Base-by-base conservation (phyloP, 1,139 yeast genomes). In the Debaryomyces nepalensis region DNA sequence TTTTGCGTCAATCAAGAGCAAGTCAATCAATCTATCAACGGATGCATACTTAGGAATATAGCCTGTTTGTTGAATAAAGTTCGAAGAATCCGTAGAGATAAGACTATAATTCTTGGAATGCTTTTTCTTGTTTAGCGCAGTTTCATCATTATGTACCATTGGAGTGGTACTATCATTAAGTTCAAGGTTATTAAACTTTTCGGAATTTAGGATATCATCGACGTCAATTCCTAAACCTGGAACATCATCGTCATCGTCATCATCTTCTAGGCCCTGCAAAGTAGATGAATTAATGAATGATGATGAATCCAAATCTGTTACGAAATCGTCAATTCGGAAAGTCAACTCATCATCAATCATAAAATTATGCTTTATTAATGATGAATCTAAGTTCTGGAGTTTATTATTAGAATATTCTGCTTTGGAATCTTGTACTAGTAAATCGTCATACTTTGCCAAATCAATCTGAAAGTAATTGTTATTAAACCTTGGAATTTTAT, bases 141-240 rank as follows among this genome's bases (percentile, higher is more conserved):
- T 14, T 14, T 29, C 31, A 10, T 32, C 38, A 31, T 37, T 40
- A 10, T 26, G 39, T 11, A 42, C 47, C 21, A 49, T 45, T 5
- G 29, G 24, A 5, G 35, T 46, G 26, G 52, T 46, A 4, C 22
- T 27, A 16, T 35, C 37, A 4, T 59, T 52, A 11, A 67, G 52
- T 7, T 66, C 55, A 42, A 70, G 61, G 41, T 66, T 65, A 39
- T 63, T 67, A 52, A 70, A 71, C 50, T 68, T 71, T 8, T 70
- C 77, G 0, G 73, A 65, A 43, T 69, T 72, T 45, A 72, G 59
- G 39, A 73, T 68, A 43, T 66, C 75, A 50, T 73, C 79, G 7
- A 72, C 77, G 50, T 73, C 77, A 39, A 73, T 72, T 4, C 77
- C 78, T 33, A 70, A 55, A 3, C 73, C 72, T 0, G 72, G 70